Conservation (phyloP, 108 stramenopile species). For the Stephanodiscus triporus region DNA sequence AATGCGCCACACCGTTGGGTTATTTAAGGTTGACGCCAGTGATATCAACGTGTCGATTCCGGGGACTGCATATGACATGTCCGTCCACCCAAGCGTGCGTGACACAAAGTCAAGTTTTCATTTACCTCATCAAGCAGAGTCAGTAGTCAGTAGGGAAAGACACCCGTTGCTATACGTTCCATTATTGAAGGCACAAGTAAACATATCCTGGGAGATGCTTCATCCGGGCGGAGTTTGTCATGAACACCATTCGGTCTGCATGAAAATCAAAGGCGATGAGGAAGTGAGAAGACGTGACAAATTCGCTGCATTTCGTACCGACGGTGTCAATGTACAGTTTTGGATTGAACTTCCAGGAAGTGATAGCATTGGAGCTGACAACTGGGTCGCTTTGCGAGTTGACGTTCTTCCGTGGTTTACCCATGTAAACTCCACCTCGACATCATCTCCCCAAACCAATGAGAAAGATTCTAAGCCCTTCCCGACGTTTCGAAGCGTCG, state of each 20-base stretch:
- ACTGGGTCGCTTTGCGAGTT: constrained; percentile 53
- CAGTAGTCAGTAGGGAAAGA: constrained; percentile 15
- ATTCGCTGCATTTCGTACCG: constrained; percentile 49
- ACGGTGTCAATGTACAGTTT: constrained; percentile 40
- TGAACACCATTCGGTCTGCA: constrained; percentile 44
- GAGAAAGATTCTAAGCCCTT: constrained; percentile 22
- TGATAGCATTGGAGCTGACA: constrained; percentile 21
- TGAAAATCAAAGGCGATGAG: constrained; percentile 5
- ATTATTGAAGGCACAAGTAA: constrained; percentile 22
- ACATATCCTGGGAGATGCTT: constrained; percentile 46
- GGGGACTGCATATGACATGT: constrained; percentile 53
- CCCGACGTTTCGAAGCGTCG: constrained; percentile 33
- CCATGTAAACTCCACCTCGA: constrained; percentile 44
- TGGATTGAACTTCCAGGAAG: constrained; percentile 32
- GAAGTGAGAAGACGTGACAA: constrained; percentile 26
- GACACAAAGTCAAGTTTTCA: not conserved
- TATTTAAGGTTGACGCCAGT: constrained; percentile 32
- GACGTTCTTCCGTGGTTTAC: constrained; percentile 62
- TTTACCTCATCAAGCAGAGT: constrained; percentile 39
- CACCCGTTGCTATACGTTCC: constrained; percentile 53
- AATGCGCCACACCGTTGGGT: constrained; percentile 25
- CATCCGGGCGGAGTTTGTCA: not conserved
- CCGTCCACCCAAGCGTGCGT: constrained; percentile 37
- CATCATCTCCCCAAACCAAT: constrained; percentile 8
- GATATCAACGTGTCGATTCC: constrained; percentile 46